phyloP scores from a whole-genome alignment of 2,329 filamentous ascomycete species.

The Fusarium stilboides region DNA sequence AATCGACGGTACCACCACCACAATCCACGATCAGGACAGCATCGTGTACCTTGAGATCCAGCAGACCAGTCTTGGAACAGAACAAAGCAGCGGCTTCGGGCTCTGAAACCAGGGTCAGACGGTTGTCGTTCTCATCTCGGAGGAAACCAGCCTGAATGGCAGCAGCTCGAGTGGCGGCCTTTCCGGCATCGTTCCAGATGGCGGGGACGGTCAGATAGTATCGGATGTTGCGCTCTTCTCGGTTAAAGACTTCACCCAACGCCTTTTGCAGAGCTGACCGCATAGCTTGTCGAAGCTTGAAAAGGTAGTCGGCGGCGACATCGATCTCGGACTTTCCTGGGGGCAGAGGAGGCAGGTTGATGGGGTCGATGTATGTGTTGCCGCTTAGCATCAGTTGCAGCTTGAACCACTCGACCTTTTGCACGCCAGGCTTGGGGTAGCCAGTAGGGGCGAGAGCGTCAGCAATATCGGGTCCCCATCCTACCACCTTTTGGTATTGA shows the following conservation, averaged over 20 bases:
- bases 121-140: constrained; percentile 97
- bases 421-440: constrained; percentile 96
- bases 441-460: constrained; percentile 96
- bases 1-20: constrained; percentile 97
- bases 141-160: constrained; percentile 98
- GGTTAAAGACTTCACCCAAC: constrained; percentile 95
- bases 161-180: constrained; percentile 94
- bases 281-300: constrained; percentile 98
- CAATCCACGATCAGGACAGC: constrained; percentile 99
- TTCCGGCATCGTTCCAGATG: constrained; percentile 99
- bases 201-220: constrained; percentile 99
- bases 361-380: constrained; percentile 99
- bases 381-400: constrained; percentile 98
- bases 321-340: constrained; percentile 99
- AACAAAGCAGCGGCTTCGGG: constrained; percentile 98
- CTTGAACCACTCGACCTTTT: constrained; percentile 99
- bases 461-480: constrained; percentile 98
- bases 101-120: constrained; percentile 93
- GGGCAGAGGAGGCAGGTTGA: constrained; percentile 96
- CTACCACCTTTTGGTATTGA: constrained; percentile 99
- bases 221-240: constrained; percentile 97
- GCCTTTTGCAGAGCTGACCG: constrained; percentile 96
- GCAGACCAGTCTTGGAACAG: constrained; percentile 94
- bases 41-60: constrained; percentile 98
- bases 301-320: constrained; percentile 98